Evolutionary conservation across 2,329 filamentous ascomycete species (phyloP).

Genomic region (Fusarium graminum): DNA sequence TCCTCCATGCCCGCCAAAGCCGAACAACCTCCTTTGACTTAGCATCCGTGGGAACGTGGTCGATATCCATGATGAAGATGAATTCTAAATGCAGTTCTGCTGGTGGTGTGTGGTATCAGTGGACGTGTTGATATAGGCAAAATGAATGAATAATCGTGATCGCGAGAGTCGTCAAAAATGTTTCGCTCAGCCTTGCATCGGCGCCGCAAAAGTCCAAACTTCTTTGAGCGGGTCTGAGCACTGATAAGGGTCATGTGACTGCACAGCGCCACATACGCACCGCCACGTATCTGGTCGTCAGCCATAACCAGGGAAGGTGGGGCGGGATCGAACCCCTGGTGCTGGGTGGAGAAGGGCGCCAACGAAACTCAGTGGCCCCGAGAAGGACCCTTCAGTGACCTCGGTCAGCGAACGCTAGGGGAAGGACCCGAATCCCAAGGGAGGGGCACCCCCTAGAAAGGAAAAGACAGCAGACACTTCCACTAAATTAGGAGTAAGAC

Average conservation of each 20-base stretch:
- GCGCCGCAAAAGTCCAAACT: conserved; percentile 43
- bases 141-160: conserved; percentile 20
- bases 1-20: conserved; percentile 94
- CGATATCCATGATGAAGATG: conserved; percentile 53
- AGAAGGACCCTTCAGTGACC: conserved; percentile 10
- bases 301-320: conserved; percentile 27
- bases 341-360: conserved; percentile 4
- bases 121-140: conserved; percentile 16
- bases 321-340: conserved; percentile 30
- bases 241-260: conserved; percentile 43
- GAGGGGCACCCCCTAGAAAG: conserved; percentile 28
- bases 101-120: conserved; percentile 20
- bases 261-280: not conserved
- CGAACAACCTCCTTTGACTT: conserved; percentile 70
- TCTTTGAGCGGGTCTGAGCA: conserved; percentile 38
- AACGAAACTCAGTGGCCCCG: conserved; percentile 14
- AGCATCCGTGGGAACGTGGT: conserved; percentile 61
- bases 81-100: conserved; percentile 6
- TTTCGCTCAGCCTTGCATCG: conserved; percentile 50
- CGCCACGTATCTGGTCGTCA: not conserved
- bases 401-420: conserved; percentile 41
- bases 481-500: not conserved
- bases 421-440: conserved; percentile 40
- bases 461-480: conserved; percentile 19
- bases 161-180: conserved; percentile 45